Base-by-base conservation (phyloP, 2,329 filamentous ascomycete species). In the Alternaria atra region DNA sequence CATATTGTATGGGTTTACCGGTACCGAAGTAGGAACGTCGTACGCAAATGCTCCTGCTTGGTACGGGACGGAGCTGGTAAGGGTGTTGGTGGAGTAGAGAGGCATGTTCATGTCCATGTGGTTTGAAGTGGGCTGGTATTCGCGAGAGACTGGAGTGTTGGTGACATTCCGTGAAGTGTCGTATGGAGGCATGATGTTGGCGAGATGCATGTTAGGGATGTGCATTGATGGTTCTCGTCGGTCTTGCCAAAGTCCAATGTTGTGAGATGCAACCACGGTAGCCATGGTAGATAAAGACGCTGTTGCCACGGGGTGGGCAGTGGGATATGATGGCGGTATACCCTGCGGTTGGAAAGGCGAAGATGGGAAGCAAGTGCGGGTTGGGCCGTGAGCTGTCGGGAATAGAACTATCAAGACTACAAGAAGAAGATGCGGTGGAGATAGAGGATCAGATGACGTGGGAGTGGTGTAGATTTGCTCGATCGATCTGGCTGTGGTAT, bases 11-110 rank as follows among this genome's bases (percentile, higher is more conserved):
- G 76, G 72, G 52, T 77, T 77, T 20, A 74, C 70, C 3, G 73
- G 52, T 23, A 74, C 70, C 5, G 73, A 53, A 13, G 75, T 54
- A 9, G 73, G 55, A 2, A 23, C 17, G 35, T 78, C 76, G 56
- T 79, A 78, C 0, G 74, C 74, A 51, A 74, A 80, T 4, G 71
- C 62, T 53, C 77, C 75, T 12, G 77, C 66, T 50, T 79, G 78
- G 58, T 75, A 80, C 2, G 75, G 71, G 12, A 77, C 70, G 1
- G 77, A 73, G 40, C 67, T 73, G 2, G 73, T 60, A 53, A 78
- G 60, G 29, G 58, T 52, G 29, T 74, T 71, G 8, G 65, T 56
- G 5, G 73, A 64, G 61, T 78, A 79, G n/a, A 79, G 53, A 7
- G 77, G 75, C 69, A 79, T 73, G 37, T 58, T 72, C 53, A 78